Evolutionary conservation across 352 stramenopile species (phyloP), one percentile per base, ranked within the genome.

Genomic region (Globisporangium nodosum): DNA sequence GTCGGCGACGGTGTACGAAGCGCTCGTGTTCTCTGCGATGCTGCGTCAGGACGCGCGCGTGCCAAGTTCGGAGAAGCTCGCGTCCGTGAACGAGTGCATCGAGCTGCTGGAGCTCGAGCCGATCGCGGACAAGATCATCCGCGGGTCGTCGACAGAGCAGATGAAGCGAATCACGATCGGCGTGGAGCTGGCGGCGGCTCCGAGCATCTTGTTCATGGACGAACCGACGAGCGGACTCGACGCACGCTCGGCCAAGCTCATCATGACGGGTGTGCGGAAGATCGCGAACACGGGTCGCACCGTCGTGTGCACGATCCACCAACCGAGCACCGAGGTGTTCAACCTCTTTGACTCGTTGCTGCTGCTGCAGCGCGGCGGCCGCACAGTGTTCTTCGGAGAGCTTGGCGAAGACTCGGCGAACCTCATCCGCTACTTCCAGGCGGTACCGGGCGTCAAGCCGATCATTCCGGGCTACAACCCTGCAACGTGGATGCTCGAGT

Each of bases 231-330:
- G 70, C 52, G 92, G 92, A 6, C 64, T 98, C 12, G 92, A 97
- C 61, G 83, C 80, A 5, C 93, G 81, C 53, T 84, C 73, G 3
- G 92, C 92, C 18, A 85, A 96, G 47, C 70, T 93, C 49, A 69
- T 97, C 20, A 91, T 97, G 62, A 78, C 84, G n/a, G 76, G 93
- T 2, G 74, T 97, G 18, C 87, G 90, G 53, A 94, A 95, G 58
- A 82, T 97, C 51, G 87, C 90, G 12, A 61, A 70, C 50, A 76
- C 76, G 5, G 87, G 88, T 1, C 65, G 77, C 18, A 93, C 81
- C 3, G 76, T 98, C 33, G 70, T 97, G 0, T 96, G 92, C 54
- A 97, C 89, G 7, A 98, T 98, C 65, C 92, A 98, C 61, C 92
- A 98, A 66, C 92, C 92, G 16, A 83, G 73, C 20, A 84, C 76